Evolutionary conservation across 1,284 basidiomycete species (phyloP).

Genomic region (Trametes sp.): DNA sequence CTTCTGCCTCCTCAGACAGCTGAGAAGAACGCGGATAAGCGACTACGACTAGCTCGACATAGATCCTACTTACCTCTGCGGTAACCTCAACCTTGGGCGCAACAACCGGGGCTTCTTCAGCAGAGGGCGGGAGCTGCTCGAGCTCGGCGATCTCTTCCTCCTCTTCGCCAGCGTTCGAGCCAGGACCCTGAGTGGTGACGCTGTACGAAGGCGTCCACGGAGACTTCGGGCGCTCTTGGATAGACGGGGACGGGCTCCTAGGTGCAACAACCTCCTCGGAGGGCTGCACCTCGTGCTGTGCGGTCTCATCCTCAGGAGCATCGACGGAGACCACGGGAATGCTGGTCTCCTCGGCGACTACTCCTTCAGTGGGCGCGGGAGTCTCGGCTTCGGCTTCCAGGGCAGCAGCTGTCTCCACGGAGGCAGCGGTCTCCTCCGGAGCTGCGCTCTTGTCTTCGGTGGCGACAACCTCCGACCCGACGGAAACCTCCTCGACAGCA

Average conservation of each 20-base stretch:
- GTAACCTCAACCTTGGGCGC: slow-evolving; percentile 28
- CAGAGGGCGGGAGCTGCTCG: slow-evolving; percentile 34
- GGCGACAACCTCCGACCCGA: slow-evolving; percentile 6
- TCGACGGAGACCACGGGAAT: slow-evolving; percentile 27
- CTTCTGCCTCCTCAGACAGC: slow-evolving; percentile 17
- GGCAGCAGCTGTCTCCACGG: too few species aligned
- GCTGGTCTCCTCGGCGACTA: slow-evolving; percentile 1
- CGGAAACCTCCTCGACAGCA: slow-evolving; percentile 12
- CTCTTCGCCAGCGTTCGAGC: slow-evolving; percentile 32
- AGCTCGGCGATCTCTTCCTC: slow-evolving; percentile 38
- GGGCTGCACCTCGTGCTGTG: not conserved
- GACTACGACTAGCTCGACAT: too few species aligned
- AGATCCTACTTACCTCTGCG: slow-evolving; percentile 16
- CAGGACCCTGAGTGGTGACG: slow-evolving; percentile 48
- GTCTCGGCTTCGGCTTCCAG: slow-evolving; percentile 11
- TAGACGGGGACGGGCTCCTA: slow-evolving; percentile 25
- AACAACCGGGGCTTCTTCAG: slow-evolving; percentile 7
- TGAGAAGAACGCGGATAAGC: not conserved
- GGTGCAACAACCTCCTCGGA: slow-evolving; percentile 12
- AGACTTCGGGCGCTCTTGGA: slow-evolving; percentile 44
- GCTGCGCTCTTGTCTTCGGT: too few species aligned
- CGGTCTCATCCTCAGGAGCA: slow-evolving; percentile 20
- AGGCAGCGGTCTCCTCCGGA: slow-evolving; percentile 7
- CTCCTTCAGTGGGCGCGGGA: not conserved
- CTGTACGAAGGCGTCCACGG: slow-evolving; percentile 55